A percentile compares a stretch with the other conserved stretches of the same genome.
phyloP scores from a whole-genome alignment of 148 eudicot species.

The Camellia lanceoleosa region DNA sequence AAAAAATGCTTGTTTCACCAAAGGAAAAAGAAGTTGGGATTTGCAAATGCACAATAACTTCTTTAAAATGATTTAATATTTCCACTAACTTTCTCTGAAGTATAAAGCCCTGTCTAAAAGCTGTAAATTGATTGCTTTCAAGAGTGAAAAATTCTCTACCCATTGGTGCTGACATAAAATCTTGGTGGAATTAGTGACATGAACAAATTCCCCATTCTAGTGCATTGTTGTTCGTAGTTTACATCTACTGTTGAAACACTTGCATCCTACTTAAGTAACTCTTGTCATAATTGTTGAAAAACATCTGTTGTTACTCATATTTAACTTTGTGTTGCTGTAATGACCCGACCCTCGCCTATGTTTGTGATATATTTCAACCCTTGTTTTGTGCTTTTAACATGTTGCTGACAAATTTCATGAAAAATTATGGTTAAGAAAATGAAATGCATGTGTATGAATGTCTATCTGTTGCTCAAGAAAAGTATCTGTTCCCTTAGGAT shows the following conservation, averaged over 20 bases:
- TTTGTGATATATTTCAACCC: too few relatives aligned
- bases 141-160: background rate
- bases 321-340: background rate
- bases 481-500: too few relatives aligned
- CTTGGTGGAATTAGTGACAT: background rate
- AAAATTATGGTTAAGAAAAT: too few relatives aligned
- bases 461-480: too few relatives aligned
- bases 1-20: background rate
- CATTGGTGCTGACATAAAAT: background rate
- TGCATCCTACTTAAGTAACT: background rate
- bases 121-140: background rate
- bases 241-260: constrained; percentile 3
- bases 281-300: background rate
- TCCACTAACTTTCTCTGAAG: background rate
- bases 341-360: too few relatives aligned
- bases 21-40: background rate
- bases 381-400: too few relatives aligned
- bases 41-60: background rate
- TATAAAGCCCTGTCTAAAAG: background rate
- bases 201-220: background rate
- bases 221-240: background rate
- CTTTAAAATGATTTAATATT: background rate
- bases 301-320: constrained; percentile 11
- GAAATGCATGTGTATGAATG: too few relatives aligned
- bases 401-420: too few relatives aligned